These are phyloP conservation scores for Blastomyces emzantsi DNA, from an alignment of 2,329 filamentous ascomycete genomes.

Conservation along the genomic window DNA sequence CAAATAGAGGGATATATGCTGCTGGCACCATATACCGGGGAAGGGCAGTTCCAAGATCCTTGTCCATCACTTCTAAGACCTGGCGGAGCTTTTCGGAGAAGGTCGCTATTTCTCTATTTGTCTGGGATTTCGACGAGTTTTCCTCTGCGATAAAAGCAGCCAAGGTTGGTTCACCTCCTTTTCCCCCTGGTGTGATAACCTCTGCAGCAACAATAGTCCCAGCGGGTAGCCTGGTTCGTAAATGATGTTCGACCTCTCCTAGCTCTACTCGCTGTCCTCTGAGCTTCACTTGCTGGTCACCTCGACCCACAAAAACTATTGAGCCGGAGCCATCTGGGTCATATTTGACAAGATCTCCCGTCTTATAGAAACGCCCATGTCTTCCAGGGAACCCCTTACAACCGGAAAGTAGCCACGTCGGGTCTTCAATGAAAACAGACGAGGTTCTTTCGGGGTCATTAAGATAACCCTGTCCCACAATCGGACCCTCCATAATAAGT, in stretches of 20 bases:
- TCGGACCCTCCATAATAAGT: constrained; percentile 52
- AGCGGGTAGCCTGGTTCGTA: constrained; percentile 28
- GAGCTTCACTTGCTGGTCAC: constrained; percentile 30
- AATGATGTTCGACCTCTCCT: constrained; percentile 27
- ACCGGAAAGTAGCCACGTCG: constrained; percentile 20
- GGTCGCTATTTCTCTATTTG: constrained; percentile 25
- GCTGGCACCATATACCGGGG: constrained; percentile 34
- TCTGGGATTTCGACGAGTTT: constrained; percentile 23
- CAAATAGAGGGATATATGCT: constrained; percentile 31
- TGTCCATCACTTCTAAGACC: constrained; percentile 29
- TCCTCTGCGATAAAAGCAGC: constrained; percentile 39
- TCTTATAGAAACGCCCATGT: constrained; percentile 26
- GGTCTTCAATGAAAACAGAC: constrained; percentile 45
- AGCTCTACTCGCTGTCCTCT: constrained; percentile 31
- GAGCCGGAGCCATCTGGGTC: constrained; percentile 25
- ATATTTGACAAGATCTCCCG: constrained; percentile 29
- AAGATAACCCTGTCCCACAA: constrained; percentile 31
- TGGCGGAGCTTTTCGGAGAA: constrained; percentile 22
- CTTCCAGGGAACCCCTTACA: constrained; percentile 6
- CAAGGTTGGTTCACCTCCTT: constrained; percentile 36
- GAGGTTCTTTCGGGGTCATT: constrained; percentile 40
- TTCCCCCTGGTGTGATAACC: constrained; percentile 40
- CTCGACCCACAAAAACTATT: constrained; percentile 26
- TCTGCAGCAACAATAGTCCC: constrained; percentile 42
- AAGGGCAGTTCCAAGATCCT: constrained; percentile 29